Conservation (phyloP, 441 rosid genomes). For the Hypseocharis bilobata region DNA sequence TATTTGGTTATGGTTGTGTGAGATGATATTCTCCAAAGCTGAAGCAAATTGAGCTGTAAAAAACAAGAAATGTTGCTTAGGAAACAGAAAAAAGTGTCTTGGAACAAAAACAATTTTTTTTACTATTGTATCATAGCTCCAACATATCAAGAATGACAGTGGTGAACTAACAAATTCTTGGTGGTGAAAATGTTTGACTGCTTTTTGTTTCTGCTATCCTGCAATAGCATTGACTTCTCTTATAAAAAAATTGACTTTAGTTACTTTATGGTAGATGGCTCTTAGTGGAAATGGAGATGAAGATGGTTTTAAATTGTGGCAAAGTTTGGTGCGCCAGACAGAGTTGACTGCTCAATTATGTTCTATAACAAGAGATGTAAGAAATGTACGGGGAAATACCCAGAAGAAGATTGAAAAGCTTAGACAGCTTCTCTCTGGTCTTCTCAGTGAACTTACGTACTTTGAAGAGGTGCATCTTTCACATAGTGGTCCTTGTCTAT, state of each 20-base stretch:
- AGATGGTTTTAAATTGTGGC: conserved; percentile 78
- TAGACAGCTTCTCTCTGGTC: conserved; percentile 87
- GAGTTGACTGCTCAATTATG: conserved; percentile 89
- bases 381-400: conserved; percentile 90
- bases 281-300: conserved; percentile 55
- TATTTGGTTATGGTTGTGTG: background rate
- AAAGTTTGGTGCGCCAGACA: conserved; percentile 83
- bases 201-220: conserved; percentile 11
- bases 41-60: conserved; percentile 1
- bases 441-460: conserved; percentile 87
- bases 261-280: conserved; percentile 43
- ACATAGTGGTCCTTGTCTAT: conserved; percentile 13
- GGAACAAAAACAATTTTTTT: background rate
- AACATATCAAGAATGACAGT: background rate
- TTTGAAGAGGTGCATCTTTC: conserved; percentile 71
- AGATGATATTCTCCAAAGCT: background rate
- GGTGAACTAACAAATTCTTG: conserved; percentile 5
- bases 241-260: background rate
- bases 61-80: background rate
- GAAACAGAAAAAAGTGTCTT: background rate
- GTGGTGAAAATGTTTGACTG: conserved; percentile 2
- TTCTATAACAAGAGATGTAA: conserved; percentile 78
- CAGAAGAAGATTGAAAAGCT: conserved; percentile 96
- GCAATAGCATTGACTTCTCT: conserved; percentile 3
- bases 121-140: background rate